phyloP scores from a whole-genome alignment of 2,329 filamentous ascomycete species.

The Ceratocystis diversiconidia region DNA sequence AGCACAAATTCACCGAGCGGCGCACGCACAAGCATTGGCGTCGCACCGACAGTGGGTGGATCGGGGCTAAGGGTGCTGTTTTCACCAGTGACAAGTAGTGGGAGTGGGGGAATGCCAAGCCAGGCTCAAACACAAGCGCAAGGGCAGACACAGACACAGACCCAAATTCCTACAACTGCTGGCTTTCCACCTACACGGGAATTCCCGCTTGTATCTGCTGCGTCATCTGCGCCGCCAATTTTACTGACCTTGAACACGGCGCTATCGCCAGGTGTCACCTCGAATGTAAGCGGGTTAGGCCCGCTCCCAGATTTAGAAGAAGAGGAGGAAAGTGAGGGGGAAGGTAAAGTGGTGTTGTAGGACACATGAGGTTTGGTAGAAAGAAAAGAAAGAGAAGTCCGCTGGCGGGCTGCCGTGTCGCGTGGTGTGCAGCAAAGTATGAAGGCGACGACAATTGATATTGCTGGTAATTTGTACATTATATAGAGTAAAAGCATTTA shows the following conservation, averaged over 20 bases:
- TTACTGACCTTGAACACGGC: background rate
- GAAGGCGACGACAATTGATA: background rate
- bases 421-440: background rate
- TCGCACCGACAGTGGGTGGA: background rate
- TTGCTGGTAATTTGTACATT: background rate
- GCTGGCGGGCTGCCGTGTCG: background rate
- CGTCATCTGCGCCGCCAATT: background rate
- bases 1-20: background rate
- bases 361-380: background rate
- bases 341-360: background rate
- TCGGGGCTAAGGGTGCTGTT: background rate
- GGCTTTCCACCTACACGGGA: constrained; percentile 6
- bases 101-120: background rate
- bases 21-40: background rate
- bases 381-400: background rate
- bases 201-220: constrained; percentile 3
- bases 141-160: background rate
- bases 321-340: background rate
- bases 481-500: background rate
- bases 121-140: background rate
- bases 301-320: constrained; percentile 6
- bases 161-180: background rate
- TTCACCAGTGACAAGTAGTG: background rate
- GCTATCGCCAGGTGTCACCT: constrained; percentile 26
- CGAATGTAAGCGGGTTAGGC: constrained; percentile 19